Evolutionary conservation across 2,329 filamentous ascomycete genomes (phyloP), one percentile per base, ranked within the genome.

Genomic region (Albifimbria verrucaria): DNA sequence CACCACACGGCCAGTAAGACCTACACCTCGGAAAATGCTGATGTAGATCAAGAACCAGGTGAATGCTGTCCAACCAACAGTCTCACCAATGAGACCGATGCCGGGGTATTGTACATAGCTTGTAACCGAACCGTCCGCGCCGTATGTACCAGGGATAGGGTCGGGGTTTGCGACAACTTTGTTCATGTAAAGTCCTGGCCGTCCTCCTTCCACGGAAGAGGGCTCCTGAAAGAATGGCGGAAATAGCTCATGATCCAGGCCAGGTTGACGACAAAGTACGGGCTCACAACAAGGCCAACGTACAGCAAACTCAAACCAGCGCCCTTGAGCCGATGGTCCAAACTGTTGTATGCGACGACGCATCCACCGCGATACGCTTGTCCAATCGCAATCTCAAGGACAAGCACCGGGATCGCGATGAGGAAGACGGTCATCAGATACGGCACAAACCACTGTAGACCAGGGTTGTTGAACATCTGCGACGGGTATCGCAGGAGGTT

Each of bases 381-480:
- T 46, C 90, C 90, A 50, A 89, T 90, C 50, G 88, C 88, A 49
- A 83, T 80, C 61, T 84, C 81, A n/a, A 48, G 72, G 20, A 80
- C 72, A 32, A 82, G 71, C 0, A 77, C 72, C 1, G 79, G 79
- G 42, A 82, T 81, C 39, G 79, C 79, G 52, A 82, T 72, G 17
- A 81, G 62, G 55, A 79, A 76, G 6, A 83, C 72, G 6, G 78
- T 77, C 52, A 83, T 67, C 4, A 83, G 62, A 55, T 83, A 84
- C 0, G 80, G 81, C 18, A 83, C 76, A 63, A 82, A 84, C 81
- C 81, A 84, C 59, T 83, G 80, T 6, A 83, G 68, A 3, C 81
- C 81, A 52, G 80, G 74, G 62, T 83, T 83, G 68, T 83, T 83
- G 73, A 81, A 84, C 2, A 82, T 74, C 39, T 80, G 77, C 0